Base-by-base conservation (phyloP, 257 asterid species). In the Solanum virginianum region DNA sequence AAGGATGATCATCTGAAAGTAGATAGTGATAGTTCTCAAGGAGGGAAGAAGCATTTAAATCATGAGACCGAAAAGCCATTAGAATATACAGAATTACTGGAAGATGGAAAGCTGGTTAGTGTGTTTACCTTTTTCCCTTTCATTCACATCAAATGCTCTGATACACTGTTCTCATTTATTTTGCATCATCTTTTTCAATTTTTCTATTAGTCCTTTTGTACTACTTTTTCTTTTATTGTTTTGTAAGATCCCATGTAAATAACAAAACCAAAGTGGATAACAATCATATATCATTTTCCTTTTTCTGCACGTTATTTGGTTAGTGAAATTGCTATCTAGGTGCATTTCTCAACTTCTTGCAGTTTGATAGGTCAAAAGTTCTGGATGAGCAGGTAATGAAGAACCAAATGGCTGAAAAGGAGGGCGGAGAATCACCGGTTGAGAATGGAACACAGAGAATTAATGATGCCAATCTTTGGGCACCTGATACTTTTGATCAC, bases 61-160 rank as follows among this genome's bases (percentile, higher is more conserved):
- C 82, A 87, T 69, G 84, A 71, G 60, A 85, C 83, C 45, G 81
- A 79, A 84, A n/a, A 75, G 26, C 84, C 84, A 68, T 63, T 56
- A 56, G 83, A 74, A 86, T 85, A 26, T 83, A 84, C 84, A 63
- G 85, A 85, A 89, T 81, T 86, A 77, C 90, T 87, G 47, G 85
- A 88, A 86, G 87, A 86, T 84, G 89, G 86, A 81, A 90, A 92
- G 85, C 89, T 85, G 86, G 99, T 95, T 90, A 93, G 99, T 88
- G 53, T 87, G 62, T 71, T 41, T 36, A 60, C 51, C 84, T 51
- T 80, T 70, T 80, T 69, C 43, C 80, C 70, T 69, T 84, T 75
- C 81, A 36, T 80, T 85, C 80, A 56, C 36, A 79, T 68, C 24
- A 65, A 65, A 62, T 74, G 45, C 81, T 62, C 41, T 68, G 54